Evolutionary conservation across 2,329 filamentous ascomycete species (phyloP), one percentile per base, ranked within the genome.

Genomic region (Aspergillus ruber): DNA sequence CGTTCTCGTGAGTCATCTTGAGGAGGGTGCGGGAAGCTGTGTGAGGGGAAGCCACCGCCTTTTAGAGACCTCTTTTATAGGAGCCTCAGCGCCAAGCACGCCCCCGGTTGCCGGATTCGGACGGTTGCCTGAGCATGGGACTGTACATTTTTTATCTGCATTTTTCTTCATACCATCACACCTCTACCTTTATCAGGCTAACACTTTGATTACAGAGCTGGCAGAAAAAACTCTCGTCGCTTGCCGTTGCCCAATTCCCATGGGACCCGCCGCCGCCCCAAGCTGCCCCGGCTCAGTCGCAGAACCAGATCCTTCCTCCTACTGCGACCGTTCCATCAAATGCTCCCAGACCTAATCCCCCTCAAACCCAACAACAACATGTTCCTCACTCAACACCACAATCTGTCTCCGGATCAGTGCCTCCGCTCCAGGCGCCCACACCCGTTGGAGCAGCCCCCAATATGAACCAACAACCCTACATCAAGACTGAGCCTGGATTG

Each of bases 141-240:
- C 9, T 29, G 25, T 29, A 29, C 10, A 29, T 29, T 12, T 29
- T 12, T 29, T 9, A 29, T 12, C 25, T 29, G 25, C 25, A 29
- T 29, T 29, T 29, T 10, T 12, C 25, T 10, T 29, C 25, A 29
- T 29, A 12, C 12, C 10, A 29, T 29, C 25, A 29, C 33, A 35
- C 33, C 13, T 35, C 13, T 2, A n/a, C 13, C n/a, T 17, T 9
- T 35, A 8, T 13, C 13, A 17, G 13, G 33, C 15, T n/a, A n/a
- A 35, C 15, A 4, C n/a, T 29, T 21, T 18, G 6, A 25, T 25
- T 41, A 52, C 65, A 97, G 90, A 88, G 85, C 73, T 98, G 93
- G 93, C 90, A 97, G 76, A 79, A 84, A 60, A 96, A 94, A 71
- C 79, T 98, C 32, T 86, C 90, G 1, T 82, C 83, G 57, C 83